A percentile compares a stretch with the other conserved stretches of the same genome.
phyloP scores from a whole-genome alignment of 352 stramenopile genomes.

The Globisporangium viniferum region DNA sequence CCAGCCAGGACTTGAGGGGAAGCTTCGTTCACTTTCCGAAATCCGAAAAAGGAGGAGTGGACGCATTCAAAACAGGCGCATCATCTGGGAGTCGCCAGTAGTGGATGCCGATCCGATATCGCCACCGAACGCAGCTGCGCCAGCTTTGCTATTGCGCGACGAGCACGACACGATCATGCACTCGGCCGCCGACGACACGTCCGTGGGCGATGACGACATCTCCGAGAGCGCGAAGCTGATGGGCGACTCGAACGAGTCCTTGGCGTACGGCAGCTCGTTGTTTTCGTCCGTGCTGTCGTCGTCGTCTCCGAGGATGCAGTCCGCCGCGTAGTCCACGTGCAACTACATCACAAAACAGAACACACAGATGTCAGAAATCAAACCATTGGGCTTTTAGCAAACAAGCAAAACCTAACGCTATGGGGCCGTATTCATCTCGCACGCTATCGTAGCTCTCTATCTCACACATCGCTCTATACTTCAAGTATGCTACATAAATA shows the following conservation, averaged over 20 bases:
- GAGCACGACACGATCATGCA: constrained; percentile 45
- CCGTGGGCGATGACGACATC: constrained; percentile 68
- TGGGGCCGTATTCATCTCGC: constrained; percentile 2
- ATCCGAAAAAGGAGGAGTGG: background rate
- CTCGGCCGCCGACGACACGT: constrained; percentile 46
- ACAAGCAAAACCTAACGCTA: background rate
- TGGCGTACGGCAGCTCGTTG: constrained; percentile 59
- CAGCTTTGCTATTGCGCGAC: constrained; percentile 3
- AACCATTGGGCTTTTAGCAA: constrained; percentile 2
- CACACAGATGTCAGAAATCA: constrained; percentile 14
- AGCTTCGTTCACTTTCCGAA: constrained; percentile 5
- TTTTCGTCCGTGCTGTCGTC: constrained; percentile 43
- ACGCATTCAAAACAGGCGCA: constrained; percentile 3
- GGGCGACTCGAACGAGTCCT: constrained; percentile 58
- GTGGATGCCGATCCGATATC: background rate
- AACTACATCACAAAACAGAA: constrained; percentile 10
- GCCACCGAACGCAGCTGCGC: background rate
- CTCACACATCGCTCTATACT: background rate
- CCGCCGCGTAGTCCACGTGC: constrained; percentile 56
- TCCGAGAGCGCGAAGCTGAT: constrained; percentile 44
- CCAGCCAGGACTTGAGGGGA: background rate
- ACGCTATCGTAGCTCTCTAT: constrained; percentile 7
- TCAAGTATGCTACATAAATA: constrained; percentile 2
- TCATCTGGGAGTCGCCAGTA: constrained; percentile 3
- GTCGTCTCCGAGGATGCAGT: constrained; percentile 73